Percentiles rank a stretch among this genome's conserved stretches.
These are phyloP conservation scores for Trichophyton benhamiae DNA, from an alignment of 2,329 filamentous ascomycete genomes.

Conservation along the genomic window DNA sequence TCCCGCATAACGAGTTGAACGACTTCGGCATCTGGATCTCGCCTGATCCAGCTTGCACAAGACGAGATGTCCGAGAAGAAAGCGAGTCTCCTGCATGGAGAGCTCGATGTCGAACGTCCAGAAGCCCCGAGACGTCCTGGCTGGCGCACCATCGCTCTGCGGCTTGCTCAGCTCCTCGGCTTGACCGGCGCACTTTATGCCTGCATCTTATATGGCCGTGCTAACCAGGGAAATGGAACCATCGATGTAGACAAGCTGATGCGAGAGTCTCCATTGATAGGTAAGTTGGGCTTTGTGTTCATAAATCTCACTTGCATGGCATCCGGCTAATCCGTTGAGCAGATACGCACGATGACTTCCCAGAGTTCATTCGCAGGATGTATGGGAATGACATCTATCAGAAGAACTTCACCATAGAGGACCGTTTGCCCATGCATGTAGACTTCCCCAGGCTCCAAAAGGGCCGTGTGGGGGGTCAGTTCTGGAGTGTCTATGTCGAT, in stretches of 20 bases:
- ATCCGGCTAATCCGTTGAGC: conserved; percentile 13
- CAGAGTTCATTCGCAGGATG: conserved; percentile 53
- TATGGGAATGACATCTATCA: conserved; percentile 71
- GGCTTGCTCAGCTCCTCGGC: background rate
- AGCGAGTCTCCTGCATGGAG: background rate
- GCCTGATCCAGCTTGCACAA: background rate
- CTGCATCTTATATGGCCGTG: background rate
- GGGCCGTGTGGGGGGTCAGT: conserved; percentile 61
- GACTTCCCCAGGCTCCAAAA: conserved; percentile 63
- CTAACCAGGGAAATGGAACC: background rate
- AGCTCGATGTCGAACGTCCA: background rate
- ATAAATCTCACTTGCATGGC: background rate
- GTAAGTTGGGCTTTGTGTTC: background rate
- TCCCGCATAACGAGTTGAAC: no score
- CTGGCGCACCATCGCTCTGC: background rate
- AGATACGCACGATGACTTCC: conserved; percentile 87
- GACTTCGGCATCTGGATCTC: no score
- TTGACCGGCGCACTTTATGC: background rate
- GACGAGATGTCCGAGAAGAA: background rate
- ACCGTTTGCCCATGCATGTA: conserved; percentile 56
- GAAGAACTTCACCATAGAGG: conserved; percentile 58
- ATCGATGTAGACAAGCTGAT: background rate
- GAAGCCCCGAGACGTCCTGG: background rate
- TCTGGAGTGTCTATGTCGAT: conserved; percentile 80
- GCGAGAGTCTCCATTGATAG: background rate